A percentile compares a stretch with the other conserved stretches of the same genome.
These are phyloP conservation scores for Lepiota brunneoincarnata DNA, from an alignment of 768 basidiomycete species.

Conservation along the genomic window DNA sequence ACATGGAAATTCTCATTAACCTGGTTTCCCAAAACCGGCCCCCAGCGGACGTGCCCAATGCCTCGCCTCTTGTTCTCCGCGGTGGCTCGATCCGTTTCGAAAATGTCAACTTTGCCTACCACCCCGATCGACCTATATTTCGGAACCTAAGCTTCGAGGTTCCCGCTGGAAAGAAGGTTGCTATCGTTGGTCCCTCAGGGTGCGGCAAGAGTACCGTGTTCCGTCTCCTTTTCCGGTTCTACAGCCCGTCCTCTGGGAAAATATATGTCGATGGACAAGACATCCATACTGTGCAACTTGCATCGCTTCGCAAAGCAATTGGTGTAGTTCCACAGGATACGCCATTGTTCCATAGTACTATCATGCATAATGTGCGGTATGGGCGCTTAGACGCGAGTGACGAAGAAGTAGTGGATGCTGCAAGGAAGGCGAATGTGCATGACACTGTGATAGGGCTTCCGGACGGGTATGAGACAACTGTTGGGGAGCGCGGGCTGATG, in stretches of 20 bases:
- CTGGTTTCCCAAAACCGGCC: constrained; percentile 80
- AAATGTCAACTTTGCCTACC: constrained; percentile 89
- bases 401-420: constrained; percentile 83
- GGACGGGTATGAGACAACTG: constrained; percentile 84
- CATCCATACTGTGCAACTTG: constrained; percentile 67
- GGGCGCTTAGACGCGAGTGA: constrained; percentile 86
- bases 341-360: constrained; percentile 93
- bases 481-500: constrained; percentile 97
- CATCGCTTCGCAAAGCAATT: constrained; percentile 68
- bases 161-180: constrained; percentile 95
- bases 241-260: constrained; percentile 76
- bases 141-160: constrained; percentile 82
- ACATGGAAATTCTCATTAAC: constrained; percentile 96
- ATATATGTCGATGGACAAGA: constrained; percentile 90
- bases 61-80: constrained; percentile 61
- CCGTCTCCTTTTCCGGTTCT: constrained; percentile 92
- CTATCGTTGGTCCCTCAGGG: constrained; percentile 95
- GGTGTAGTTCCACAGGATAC: constrained; percentile 99
- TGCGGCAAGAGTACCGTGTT: constrained; percentile 98
- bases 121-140: constrained; percentile 92
- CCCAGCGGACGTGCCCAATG: constrained; percentile 61
- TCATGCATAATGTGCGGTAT: constrained; percentile 94
- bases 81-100: constrained; percentile 93
- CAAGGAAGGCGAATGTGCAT: constrained; percentile 85
- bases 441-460: constrained; percentile 77